Evolutionary conservation across 2,329 filamentous ascomycete species (phyloP), one percentile per base, ranked within the genome.

Genomic region (Madurella mycetomatis): DNA sequence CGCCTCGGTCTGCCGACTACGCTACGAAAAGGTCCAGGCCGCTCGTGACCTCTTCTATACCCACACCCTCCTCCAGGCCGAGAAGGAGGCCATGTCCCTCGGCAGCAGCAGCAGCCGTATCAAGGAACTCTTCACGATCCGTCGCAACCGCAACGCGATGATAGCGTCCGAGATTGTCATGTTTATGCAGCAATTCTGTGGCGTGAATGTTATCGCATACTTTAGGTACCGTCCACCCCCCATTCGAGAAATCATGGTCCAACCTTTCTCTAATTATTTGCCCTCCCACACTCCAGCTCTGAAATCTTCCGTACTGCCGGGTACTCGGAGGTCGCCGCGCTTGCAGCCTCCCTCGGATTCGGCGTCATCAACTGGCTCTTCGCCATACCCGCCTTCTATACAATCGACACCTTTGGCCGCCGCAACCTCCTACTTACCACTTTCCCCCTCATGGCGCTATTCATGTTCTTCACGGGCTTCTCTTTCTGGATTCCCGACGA

Each of bases 321-420:
- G 1, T 80, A 84, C 53, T 69, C 68, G 9, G 71, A 76, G 25
- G 72, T 77, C 4, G 67, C 69, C 5, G 82, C 84, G 1, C 73
- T 87, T 2, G 69, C 76, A 5, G 82, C 81, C 0, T 85, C 82
- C 0, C 76, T 86, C 56, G 84, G 84, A 0, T 85, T 82, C 47
- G 84, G 84, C 2, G 71, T 84, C 47, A 77, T 86, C 63, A 86
- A 87, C 65, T 86, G 80, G 71, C 65, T 86, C 37, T 85, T 85
- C 57, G 82, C 83, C 1, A 72, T 85, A 12, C 82, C 82, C 0
- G 83, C 82, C 3, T 70, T 86, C 45, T 84, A 81, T 65, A 86
- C 83, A 5, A 87, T 87, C 58, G 85, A 88, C 63, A 85, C 79
- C 0, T 87, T 84, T 55, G 85, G 85, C 7, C 79, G 85, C 3